Percentiles rank a stretch among this genome's conserved stretches.
These are phyloP conservation scores for Talaromyces sp. DNA, from an alignment of 2,329 filamentous ascomycete genomes.

Conservation along the genomic window DNA sequence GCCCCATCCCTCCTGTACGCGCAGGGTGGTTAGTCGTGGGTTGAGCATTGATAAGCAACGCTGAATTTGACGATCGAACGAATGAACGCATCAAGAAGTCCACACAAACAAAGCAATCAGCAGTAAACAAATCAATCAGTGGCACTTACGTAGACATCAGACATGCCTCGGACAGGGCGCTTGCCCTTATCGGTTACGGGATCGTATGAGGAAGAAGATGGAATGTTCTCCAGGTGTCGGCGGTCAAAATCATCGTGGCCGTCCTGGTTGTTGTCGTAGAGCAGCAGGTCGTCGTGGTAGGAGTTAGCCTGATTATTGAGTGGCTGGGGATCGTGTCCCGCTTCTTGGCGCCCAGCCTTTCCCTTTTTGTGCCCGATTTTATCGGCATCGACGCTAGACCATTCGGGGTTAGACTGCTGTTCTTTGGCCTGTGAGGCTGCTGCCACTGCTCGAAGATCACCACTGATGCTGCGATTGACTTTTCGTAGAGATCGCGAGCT, in stretches of 20 bases:
- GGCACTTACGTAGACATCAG: slow-evolving; percentile 84
- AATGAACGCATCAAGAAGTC: slow-evolving; percentile 27
- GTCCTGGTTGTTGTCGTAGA: slow-evolving; percentile 19
- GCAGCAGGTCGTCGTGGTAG: slow-evolving; percentile 1
- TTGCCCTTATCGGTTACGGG: slow-evolving; percentile 85
- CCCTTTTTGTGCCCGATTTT: slow-evolving; percentile 2
- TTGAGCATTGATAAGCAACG: slow-evolving; percentile 22
- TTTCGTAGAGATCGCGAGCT: slow-evolving; percentile 67
- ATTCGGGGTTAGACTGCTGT: not conserved
- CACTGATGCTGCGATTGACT: slow-evolving; percentile 63
- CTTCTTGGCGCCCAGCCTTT: slow-evolving; percentile 14
- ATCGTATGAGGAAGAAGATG: slow-evolving; percentile 59
- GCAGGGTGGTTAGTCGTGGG: slow-evolving; percentile 17
- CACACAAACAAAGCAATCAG: slow-evolving; percentile 22
- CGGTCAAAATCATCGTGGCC: slow-evolving; percentile 8
- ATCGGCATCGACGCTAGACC: slow-evolving; percentile 4
- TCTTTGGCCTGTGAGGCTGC: slow-evolving; percentile 17
- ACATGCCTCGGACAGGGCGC: slow-evolving; percentile 78
- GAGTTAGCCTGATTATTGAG: slow-evolving; percentile 15
- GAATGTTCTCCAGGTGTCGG: slow-evolving; percentile 37
- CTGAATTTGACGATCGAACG: not conserved
- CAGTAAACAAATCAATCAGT: not conserved
- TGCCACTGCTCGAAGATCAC: slow-evolving; percentile 61
- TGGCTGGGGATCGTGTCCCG: slow-evolving; percentile 22
- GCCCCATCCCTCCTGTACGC: slow-evolving; percentile 79